Base-by-base conservation (phyloP, 495 filamentous ascomycete species). In the Aspergillus ellipticus region DNA sequence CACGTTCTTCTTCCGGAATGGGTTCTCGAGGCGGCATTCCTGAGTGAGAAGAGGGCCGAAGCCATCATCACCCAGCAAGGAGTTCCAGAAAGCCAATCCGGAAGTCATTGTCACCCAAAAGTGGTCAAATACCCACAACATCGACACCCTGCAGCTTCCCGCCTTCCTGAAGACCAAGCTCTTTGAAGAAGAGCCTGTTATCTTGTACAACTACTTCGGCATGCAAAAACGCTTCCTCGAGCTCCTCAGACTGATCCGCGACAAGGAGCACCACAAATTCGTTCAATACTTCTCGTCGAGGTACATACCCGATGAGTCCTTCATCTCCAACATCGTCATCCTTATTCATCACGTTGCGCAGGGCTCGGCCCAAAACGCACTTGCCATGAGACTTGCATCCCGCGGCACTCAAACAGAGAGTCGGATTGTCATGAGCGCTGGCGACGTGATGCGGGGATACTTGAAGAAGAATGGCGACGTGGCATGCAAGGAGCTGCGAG, bases 161-260 rank as follows among this genome's bases (percentile, higher is more conserved):
- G 58, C 58, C 50, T 56, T 67, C 47, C 28, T 67, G 42, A 70
- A 67, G 49, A 62, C 24, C 35, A 64, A 53, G 28, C 50, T 70
- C 33, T 63, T 59, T 41, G 64, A 70, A 58, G 64, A 65, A 31
- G 64, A 70, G 64, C 67, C 64, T 17, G 5, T 64, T 3, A 59
- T 67, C 10, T 13, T 67, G 33, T 70, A 51, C 54, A 67, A 67
- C 54, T 70, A 70, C 45, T 64, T 70, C 26, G 64, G 67, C 41
- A 67, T 70, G 64, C 65, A 70, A 42, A 63, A 64, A 54, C 65
- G 64, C 56, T 64, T 62, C 48, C 3, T 67, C 6, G 62, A 70
- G 49, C 43, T 70, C 21, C 58, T 70, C 9, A 59, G 67, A 37
- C 60, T 59, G 22, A 67, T 70, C 47, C 49, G 50, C 42, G 59